Evolutionary conservation across 768 basidiomycete species (phyloP).

Genomic region (Trametes coccinea): DNA sequence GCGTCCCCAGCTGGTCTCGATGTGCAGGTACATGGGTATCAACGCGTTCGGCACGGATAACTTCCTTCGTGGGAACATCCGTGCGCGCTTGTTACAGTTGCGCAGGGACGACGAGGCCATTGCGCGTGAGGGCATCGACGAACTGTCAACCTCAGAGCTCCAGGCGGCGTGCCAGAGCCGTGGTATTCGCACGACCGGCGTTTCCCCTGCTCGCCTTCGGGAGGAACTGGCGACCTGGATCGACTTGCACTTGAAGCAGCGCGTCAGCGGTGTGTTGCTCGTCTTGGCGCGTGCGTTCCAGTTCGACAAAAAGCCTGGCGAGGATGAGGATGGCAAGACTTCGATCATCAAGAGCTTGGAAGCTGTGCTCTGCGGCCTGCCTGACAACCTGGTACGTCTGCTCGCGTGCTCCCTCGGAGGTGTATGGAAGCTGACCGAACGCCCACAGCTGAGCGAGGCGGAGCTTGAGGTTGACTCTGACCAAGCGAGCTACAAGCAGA

Average conservation of each 20-base stretch:
- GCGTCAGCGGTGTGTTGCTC: conserved; percentile 91
- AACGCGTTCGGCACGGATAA: conserved; percentile 99
- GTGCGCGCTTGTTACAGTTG: conserved; percentile 76
- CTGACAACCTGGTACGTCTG: conserved; percentile 83
- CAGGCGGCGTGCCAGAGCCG: conserved; percentile 92
- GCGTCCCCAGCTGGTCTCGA: conserved; percentile 95
- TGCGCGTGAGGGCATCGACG: conserved; percentile 83
- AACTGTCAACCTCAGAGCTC: conserved; percentile 87
- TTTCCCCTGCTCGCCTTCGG: conserved; percentile 84
- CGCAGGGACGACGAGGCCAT: conserved; percentile 94
- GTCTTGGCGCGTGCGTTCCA: conserved; percentile 94
- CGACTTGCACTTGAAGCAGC: conserved; percentile 82
- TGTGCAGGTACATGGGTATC: conserved; percentile 97
- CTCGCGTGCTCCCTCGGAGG: not conserved
- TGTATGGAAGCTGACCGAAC: not conserved
- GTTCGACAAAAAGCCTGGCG: conserved; percentile 76
- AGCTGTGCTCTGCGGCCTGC: conserved; percentile 86
- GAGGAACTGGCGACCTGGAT: conserved; percentile 95
- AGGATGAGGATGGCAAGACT: conserved; percentile 81
- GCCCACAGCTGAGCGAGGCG: conserved; percentile 84
- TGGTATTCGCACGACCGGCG: conserved; percentile 85
- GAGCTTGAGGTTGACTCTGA: conserved; percentile 96
- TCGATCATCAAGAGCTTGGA: conserved; percentile 81
- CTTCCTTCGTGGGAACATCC: conserved; percentile 91
- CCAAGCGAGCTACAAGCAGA: conserved; percentile 95